Conservation (phyloP, 2,329 filamentous ascomycete genomes). For the Aspergillus fructus region DNA sequence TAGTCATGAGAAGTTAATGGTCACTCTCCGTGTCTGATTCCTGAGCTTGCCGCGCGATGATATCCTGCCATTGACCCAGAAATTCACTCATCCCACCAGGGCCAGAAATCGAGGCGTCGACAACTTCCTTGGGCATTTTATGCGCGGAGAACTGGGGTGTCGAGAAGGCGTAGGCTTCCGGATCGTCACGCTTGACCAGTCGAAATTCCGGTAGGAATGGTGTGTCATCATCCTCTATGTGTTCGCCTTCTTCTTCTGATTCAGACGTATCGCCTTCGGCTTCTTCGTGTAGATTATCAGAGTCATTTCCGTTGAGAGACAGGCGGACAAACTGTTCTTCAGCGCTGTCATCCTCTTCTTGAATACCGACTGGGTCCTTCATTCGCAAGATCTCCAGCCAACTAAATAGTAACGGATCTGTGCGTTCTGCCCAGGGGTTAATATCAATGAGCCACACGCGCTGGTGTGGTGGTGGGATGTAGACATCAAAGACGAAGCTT, state of each 20-base stretch:
- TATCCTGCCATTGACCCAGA: slow-evolving; percentile 70
- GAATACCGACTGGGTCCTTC: slow-evolving; percentile 46
- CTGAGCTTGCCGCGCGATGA: slow-evolving; percentile 45
- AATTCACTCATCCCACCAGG: slow-evolving; percentile 80
- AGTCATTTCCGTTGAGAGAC: slow-evolving; percentile 28
- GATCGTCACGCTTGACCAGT: slow-evolving; percentile 78
- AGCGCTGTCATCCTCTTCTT: slow-evolving; percentile 33
- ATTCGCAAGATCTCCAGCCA: slow-evolving; percentile 84
- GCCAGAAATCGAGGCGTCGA: slow-evolving; percentile 65
- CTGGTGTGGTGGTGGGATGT: slow-evolving; percentile 74
- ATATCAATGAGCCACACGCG: slow-evolving; percentile 86
- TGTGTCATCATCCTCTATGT: slow-evolving; percentile 46
- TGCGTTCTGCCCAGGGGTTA: slow-evolving; percentile 89
- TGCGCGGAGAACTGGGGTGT: slow-evolving; percentile 90
- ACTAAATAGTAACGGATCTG: slow-evolving; percentile 83
- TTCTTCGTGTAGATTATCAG: slow-evolving; percentile 31
- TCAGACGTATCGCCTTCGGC: slow-evolving; percentile 46
- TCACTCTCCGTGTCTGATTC: slow-evolving; percentile 40
- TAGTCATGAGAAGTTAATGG: background rate
- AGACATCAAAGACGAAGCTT: slow-evolving; percentile 88
- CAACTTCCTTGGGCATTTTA: slow-evolving; percentile 91
- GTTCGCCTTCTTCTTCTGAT: slow-evolving; percentile 42
- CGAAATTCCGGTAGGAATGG: slow-evolving; percentile 73
- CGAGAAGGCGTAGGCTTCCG: slow-evolving; percentile 82
- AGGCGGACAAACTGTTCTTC: slow-evolving; percentile 37